phyloP scores from a whole-genome alignment of 257 asterid genomes.

The Solanum infundibuliforme region DNA sequence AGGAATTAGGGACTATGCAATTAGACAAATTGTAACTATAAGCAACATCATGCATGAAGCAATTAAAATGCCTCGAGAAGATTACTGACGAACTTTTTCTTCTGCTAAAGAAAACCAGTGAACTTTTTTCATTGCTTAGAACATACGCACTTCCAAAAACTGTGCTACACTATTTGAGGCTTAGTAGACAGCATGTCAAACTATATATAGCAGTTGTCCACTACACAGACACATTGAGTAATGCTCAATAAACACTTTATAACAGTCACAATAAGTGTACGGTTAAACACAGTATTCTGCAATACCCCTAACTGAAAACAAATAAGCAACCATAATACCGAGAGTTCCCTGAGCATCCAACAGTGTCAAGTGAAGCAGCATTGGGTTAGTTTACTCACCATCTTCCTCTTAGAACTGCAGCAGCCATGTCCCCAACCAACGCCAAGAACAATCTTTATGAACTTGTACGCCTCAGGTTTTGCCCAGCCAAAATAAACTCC shows the following conservation, averaged over 20 bases:
- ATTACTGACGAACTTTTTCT: background rate
- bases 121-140: background rate
- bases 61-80: background rate
- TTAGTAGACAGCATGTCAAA: background rate
- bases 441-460: slow-evolving; percentile 48
- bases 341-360: background rate
- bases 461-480: slow-evolving; percentile 27
- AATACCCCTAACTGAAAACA: background rate
- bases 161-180: background rate
- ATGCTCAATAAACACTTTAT: background rate
- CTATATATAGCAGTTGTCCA: background rate
- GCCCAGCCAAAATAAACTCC: slow-evolving; percentile 84
- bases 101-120: background rate
- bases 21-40: background rate
- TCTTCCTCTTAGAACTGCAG: slow-evolving; percentile 31
- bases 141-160: background rate
- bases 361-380: background rate
- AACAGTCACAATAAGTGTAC: background rate
- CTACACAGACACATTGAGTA: background rate
- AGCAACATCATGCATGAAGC: background rate
- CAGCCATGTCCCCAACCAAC: slow-evolving; percentile 44
- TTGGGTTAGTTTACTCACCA: slow-evolving; percentile 36
- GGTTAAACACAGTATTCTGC: background rate
- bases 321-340: background rate
- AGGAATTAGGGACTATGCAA: background rate